phyloP scores from a whole-genome alignment of 2,329 filamentous ascomycete species.

The Tympanopsis confertula region DNA sequence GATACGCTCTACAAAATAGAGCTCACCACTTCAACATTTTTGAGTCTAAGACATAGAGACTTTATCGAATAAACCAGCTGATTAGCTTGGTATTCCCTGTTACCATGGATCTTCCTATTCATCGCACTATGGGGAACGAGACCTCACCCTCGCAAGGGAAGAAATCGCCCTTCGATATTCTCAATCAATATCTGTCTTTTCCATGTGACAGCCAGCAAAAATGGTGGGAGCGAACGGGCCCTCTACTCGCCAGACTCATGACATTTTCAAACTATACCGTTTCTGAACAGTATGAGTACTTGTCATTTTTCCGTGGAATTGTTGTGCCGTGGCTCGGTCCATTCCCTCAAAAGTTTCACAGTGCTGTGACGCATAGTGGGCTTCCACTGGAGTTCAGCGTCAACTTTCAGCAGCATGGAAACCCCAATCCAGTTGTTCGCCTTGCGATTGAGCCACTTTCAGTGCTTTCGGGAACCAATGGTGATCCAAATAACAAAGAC shows the following conservation, averaged over 20 bases:
- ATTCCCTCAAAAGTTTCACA: slow-evolving; percentile 5
- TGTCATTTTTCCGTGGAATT: neutral
- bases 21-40: too few relatives aligned
- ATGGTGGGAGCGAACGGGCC: neutral
- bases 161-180: too few relatives aligned
- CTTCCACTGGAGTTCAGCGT: slow-evolving; percentile 9
- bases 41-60: too few relatives aligned
- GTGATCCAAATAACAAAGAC: neutral
- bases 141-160: too few relatives aligned
- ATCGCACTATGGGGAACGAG: too few relatives aligned
- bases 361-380: slow-evolving; percentile 7
- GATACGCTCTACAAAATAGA: too few relatives aligned
- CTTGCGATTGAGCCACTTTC: slow-evolving; percentile 3
- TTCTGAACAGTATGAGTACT: neutral
- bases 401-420: slow-evolving; percentile 8
- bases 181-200: too few relatives aligned
- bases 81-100: too few relatives aligned
- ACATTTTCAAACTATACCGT: neutral
- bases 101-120: too few relatives aligned
- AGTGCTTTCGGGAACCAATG: neutral
- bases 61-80: too few relatives aligned
- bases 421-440: slow-evolving; percentile 4
- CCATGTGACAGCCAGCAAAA: too few relatives aligned
- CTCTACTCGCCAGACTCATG: neutral
- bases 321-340: slow-evolving; percentile 4